phyloP scores from a whole-genome alignment of 164 flowering plant genomes.

The Tetrastigma voinierianum region DNA sequence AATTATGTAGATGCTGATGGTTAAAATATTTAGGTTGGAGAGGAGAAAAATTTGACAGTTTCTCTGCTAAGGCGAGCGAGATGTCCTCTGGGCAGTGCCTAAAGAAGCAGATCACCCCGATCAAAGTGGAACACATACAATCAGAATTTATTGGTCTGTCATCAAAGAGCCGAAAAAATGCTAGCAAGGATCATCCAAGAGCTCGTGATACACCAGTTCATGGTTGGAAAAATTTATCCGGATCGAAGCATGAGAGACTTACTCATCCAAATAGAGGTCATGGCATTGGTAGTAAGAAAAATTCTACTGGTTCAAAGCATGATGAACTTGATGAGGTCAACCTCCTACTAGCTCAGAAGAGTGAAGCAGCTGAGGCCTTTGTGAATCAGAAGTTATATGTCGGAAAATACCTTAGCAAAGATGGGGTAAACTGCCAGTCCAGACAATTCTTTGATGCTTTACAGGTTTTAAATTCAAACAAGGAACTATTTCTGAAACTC shows the following conservation, averaged over 20 bases:
- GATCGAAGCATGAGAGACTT: neutral
- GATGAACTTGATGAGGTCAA: slow-evolving; percentile 7
- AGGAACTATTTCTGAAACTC: slow-evolving; percentile 49
- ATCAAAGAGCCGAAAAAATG: slow-evolving; percentile 6
- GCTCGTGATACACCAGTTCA: neutral
- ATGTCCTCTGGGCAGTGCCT: slow-evolving; percentile 2
- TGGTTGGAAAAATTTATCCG: slow-evolving; percentile 4
- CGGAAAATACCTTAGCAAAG: neutral
- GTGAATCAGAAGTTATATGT: slow-evolving; percentile 18
- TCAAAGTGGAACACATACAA: neutral
- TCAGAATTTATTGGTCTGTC: neutral
- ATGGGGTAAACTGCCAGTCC: slow-evolving; percentile 16
- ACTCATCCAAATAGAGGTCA: slow-evolving; percentile 9
- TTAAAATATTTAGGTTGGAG: slow-evolving; percentile 1
- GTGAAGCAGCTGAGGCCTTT: slow-evolving; percentile 24
- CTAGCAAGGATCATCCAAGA: slow-evolving; percentile 5
- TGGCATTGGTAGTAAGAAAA: neutral
- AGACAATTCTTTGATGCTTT: slow-evolving; percentile 33
- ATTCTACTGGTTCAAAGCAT: neutral
- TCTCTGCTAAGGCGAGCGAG: slow-evolving; percentile 8
- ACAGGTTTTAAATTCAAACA: slow-evolving; percentile 43
- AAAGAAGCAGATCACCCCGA: slow-evolving; percentile 3
- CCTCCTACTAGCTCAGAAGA: slow-evolving; percentile 8
- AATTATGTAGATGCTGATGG: too few relatives aligned
- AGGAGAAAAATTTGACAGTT: neutral